Percentiles rank a stretch among this genome's conserved stretches.
Conservation (phyloP, 495 filamentous ascomycete species). For the Penicillium soppii region DNA sequence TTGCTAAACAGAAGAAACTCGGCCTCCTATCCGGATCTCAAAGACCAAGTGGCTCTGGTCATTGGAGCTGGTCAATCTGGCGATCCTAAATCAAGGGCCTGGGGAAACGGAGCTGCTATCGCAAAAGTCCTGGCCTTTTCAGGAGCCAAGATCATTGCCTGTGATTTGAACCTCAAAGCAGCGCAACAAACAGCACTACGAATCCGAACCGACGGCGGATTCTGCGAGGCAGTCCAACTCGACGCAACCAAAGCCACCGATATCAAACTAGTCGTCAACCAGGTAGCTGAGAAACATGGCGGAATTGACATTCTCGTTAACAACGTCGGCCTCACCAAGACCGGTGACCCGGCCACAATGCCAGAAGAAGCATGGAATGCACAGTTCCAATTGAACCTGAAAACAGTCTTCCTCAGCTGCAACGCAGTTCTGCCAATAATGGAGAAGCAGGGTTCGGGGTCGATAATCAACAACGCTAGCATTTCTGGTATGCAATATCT, state of each 20-base stretch:
- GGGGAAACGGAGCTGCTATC: conserved; percentile 48
- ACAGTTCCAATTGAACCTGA: conserved; percentile 51
- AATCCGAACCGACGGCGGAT: conserved; percentile 25
- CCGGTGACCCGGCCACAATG: conserved; percentile 46
- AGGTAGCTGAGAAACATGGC: conserved; percentile 38
- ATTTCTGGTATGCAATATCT: conserved; percentile 49
- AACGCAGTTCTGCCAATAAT: conserved; percentile 46
- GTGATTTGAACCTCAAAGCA: conserved; percentile 35
- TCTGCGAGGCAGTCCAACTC: conserved; percentile 28
- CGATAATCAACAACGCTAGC: conserved; percentile 42
- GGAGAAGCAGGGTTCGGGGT: conserved; percentile 40
- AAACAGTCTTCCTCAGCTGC: conserved; percentile 45
- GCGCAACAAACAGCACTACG: conserved; percentile 31
- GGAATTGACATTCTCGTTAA: conserved; percentile 55
- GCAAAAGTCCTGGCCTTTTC: conserved; percentile 34
- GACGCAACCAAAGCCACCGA: conserved; percentile 40
- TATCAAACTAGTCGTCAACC: conserved; percentile 35
- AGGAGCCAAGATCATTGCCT: conserved; percentile 42
- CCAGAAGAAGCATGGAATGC: conserved; percentile 45
- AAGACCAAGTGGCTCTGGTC: conserved; percentile 42
- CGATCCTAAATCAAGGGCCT: conserved; percentile 21
- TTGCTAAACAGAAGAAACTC: background rate
- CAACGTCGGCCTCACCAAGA: conserved; percentile 46
- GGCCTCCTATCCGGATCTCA: conserved; percentile 20
- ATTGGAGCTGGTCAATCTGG: conserved; percentile 45